Conservation (phyloP, 2,329 filamentous ascomycete genomes). For the Colletotrichum lupini region DNA sequence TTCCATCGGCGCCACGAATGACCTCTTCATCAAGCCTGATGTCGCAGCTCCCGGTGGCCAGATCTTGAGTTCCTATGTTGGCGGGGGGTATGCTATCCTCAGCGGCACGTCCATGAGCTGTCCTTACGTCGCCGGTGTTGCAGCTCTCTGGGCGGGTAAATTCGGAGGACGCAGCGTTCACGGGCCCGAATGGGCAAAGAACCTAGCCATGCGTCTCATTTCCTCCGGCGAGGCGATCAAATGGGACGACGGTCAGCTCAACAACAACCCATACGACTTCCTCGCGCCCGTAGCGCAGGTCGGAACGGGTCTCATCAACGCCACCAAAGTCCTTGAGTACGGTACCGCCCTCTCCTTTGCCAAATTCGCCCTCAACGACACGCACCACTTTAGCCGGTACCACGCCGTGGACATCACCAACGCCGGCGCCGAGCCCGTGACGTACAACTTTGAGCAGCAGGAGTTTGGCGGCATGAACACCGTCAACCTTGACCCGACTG, state of each 20-base stretch:
- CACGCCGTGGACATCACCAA: constrained; percentile 47
- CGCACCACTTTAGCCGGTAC: constrained; percentile 47
- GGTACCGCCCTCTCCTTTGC: constrained; percentile 49
- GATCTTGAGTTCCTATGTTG: constrained; percentile 53
- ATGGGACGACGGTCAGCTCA: constrained; percentile 34
- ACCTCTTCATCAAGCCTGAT: constrained; percentile 52
- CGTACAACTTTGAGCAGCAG: constrained; percentile 45
- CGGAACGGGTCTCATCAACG: constrained; percentile 55
- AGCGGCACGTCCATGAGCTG: constrained; percentile 61
- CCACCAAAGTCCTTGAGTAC: constrained; percentile 52
- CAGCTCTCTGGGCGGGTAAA: constrained; percentile 46
- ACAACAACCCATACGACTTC: constrained; percentile 34
- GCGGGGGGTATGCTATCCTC: constrained; percentile 49
- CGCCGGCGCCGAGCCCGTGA: constrained; percentile 45
- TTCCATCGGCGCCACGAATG: constrained; percentile 53
- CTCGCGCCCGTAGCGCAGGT: constrained; percentile 49
- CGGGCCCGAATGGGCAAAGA: constrained; percentile 43
- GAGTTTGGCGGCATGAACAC: constrained; percentile 40
- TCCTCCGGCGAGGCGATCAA: constrained; percentile 44
- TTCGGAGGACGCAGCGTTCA: constrained; percentile 51
- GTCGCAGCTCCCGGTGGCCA: constrained; percentile 51
- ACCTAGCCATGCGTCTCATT: constrained; percentile 47
- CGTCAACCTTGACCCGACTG: constrained; percentile 10
- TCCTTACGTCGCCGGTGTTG: constrained; percentile 54
- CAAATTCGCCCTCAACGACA: constrained; percentile 57